phyloP scores from a whole-genome alignment of 1,284 basidiomycete genomes.

The Boletus mariae region DNA sequence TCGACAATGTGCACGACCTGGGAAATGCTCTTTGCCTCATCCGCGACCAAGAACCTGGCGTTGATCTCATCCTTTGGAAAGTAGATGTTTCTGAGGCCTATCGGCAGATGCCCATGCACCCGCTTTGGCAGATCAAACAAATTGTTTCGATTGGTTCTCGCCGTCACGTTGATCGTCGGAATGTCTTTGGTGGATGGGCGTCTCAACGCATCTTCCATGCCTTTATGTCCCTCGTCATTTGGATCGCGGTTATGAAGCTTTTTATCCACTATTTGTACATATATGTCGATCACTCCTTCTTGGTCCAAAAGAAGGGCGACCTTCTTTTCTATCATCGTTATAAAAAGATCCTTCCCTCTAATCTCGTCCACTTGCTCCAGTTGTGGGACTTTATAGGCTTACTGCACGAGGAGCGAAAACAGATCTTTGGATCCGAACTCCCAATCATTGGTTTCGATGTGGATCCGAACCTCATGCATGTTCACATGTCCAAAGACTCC shows the following conservation, averaged over 20 bases:
- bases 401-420: no score
- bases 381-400: no score
- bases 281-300: constrained; percentile 34
- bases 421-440: constrained; percentile 14
- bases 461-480: constrained; percentile 28
- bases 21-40: constrained; percentile 12
- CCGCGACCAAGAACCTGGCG: not conserved
- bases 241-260: constrained; percentile 30
- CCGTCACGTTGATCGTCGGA: constrained; percentile 30
- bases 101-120: constrained; percentile 35
- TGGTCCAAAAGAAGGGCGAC: constrained; percentile 3
- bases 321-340: no score
- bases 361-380: no score
- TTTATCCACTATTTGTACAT: constrained; percentile 18
- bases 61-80: constrained; percentile 25
- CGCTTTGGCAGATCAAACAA: constrained; percentile 41
- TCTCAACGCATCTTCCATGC: constrained; percentile 31
- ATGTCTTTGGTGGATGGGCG: constrained; percentile 32
- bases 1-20: no score
- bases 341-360: no score
- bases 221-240: constrained; percentile 28
- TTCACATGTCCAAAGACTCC: constrained; percentile 16
- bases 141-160: constrained; percentile 25
- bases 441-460: constrained; percentile 34
- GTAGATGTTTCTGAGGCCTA: constrained; percentile 41